Evolutionary conservation across 78 protist species (phyloP).

Genomic region (Guillardia theta): DNA sequence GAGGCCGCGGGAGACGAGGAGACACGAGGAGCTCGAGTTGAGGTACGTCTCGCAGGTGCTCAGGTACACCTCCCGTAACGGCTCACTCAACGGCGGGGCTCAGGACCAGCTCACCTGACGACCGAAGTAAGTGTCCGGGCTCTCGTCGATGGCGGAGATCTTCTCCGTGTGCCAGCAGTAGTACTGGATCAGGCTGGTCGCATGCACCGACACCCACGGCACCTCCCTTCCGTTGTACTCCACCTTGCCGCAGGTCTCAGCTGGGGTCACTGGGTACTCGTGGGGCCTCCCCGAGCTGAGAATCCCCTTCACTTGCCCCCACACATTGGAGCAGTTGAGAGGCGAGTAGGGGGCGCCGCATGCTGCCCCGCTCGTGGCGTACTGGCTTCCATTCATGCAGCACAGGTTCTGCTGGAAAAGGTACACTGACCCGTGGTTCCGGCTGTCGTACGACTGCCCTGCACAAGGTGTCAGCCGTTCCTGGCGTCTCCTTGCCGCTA

Average conservation of each 20-base stretch:
- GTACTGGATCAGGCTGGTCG: not conserved
- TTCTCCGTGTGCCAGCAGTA: constrained; percentile 19
- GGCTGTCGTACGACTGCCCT: not conserved
- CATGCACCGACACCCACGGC: not conserved
- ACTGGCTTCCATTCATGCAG: not conserved
- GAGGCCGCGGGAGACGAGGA: not conserved
- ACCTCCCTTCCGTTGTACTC: not conserved
- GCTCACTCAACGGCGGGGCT: no score
- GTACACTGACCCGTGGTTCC: not conserved
- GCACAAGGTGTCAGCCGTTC: no score
- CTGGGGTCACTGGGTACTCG: not conserved
- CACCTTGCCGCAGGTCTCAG: not conserved
- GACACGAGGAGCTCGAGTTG: not conserved
- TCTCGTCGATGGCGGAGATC: not conserved
- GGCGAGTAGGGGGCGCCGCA: not conserved
- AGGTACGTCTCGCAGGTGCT: not conserved
- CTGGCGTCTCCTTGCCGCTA: no score
- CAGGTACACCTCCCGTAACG: not conserved
- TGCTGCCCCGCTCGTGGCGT: not conserved
- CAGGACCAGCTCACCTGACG: no score
- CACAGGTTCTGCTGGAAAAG: constrained; percentile 9
- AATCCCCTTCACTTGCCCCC: not conserved
- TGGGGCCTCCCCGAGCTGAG: not conserved
- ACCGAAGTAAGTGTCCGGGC: not conserved
- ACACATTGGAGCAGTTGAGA: not conserved